Percentiles rank a stretch among this genome's conserved stretches.
These are phyloP conservation scores for Orbilia blumenaviensis DNA, from an alignment of 2,329 filamentous ascomycete species.

Conservation along the genomic window DNA sequence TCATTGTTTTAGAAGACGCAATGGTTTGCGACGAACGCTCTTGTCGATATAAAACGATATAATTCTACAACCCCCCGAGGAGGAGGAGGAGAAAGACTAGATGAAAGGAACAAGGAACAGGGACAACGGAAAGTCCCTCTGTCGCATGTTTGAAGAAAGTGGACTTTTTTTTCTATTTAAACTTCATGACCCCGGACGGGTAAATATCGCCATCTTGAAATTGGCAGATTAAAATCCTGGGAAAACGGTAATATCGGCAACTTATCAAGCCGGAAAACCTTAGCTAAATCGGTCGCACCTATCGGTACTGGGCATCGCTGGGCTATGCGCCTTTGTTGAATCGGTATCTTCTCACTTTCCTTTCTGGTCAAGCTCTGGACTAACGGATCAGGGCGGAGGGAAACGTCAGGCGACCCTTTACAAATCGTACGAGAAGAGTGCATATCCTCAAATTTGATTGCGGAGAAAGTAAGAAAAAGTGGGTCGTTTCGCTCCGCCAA, in stretches of 20 bases:
- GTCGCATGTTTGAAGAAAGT: too few relatives aligned
- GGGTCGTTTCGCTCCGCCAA: slow-evolving; percentile 19
- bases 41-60: neutral
- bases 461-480: neutral
- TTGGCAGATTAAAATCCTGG: neutral
- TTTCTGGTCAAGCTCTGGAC: too few relatives aligned
- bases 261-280: slow-evolving; percentile 11
- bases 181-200: neutral
- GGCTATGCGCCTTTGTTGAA: neutral
- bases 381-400: neutral
- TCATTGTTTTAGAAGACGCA: neutral
- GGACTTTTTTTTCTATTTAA: too few relatives aligned
- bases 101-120: too few relatives aligned
- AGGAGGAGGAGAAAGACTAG: neutral
- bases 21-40: neutral
- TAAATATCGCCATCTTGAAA: slow-evolving; percentile 5
- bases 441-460: neutral
- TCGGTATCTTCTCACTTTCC: neutral
- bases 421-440: neutral
- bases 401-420: slow-evolving; percentile 7
- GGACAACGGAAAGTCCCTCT: neutral
- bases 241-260: neutral
- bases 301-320: slow-evolving; percentile 1
- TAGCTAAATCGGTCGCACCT: neutral
- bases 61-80: neutral